Conservation (phyloP, 345 rosid species). For the Carallia brachiata region DNA sequence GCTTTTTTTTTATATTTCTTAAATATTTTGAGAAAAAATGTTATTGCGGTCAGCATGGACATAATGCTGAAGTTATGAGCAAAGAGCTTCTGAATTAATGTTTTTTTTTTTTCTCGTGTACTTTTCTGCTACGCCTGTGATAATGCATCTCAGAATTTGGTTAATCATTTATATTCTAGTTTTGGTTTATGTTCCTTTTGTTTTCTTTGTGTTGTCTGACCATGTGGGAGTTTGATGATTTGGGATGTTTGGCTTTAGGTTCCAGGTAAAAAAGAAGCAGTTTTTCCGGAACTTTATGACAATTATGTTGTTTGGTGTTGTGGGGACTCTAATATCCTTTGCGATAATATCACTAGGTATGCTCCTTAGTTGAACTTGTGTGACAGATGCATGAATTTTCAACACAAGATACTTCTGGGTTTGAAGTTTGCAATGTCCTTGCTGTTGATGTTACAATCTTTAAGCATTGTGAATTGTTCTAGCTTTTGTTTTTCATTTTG, state of each 20-base stretch:
- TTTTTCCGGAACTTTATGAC: conserved; percentile 74
- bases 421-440: too few relatives aligned
- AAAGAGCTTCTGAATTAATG: too few relatives aligned
- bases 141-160: not conserved
- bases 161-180: not conserved
- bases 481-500: too few relatives aligned
- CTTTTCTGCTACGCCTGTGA: too few relatives aligned
- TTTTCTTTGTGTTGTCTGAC: conserved; percentile 10
- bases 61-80: too few relatives aligned
- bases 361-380: not conserved
- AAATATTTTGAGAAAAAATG: too few relatives aligned
- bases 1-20: too few relatives aligned
- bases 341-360: conserved; percentile 68
- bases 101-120: too few relatives aligned
- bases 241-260: conserved; percentile 36
- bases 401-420: too few relatives aligned
- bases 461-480: too few relatives aligned
- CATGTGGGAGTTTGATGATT: conserved; percentile 10
- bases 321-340: conserved; percentile 81
- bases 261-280: conserved; percentile 92
- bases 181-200: not conserved
- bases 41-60: too few relatives aligned
- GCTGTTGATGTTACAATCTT: too few relatives aligned
- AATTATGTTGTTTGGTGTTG: conserved; percentile 67
- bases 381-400: not conserved